phyloP scores from a whole-genome alignment of 768 basidiomycete species.

The Boletus vinaceobasis region DNA sequence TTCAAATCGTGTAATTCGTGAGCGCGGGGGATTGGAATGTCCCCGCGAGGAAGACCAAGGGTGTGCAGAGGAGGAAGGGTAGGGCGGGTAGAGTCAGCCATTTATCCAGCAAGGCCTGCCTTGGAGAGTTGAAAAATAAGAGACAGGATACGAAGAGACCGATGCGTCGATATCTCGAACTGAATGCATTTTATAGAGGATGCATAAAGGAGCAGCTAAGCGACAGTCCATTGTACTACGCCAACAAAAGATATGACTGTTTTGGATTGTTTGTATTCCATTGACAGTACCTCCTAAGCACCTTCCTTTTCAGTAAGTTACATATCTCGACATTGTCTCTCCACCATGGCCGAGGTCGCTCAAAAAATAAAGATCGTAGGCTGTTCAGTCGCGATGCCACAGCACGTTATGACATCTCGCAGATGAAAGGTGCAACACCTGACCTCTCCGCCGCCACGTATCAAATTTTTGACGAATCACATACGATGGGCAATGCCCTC shows the following conservation, averaged over 20 bases:
- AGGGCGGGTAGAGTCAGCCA: conserved; percentile 37
- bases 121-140: not conserved
- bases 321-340: not conserved
- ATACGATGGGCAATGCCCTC: conserved; percentile 92
- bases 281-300: too few species aligned
- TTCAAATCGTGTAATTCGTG: conserved; percentile 11
- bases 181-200: conserved; percentile 9
- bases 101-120: conserved; percentile 20
- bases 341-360: conserved; percentile 25
- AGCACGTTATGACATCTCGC: conserved; percentile 11
- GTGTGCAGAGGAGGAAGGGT: conserved; percentile 53
- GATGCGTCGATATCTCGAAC: not conserved
- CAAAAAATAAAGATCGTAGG: conserved; percentile 35
- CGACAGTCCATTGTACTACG: not conserved
- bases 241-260: not conserved
- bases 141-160: not conserved
- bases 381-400: not conserved
- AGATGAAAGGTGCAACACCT: conserved; percentile 82
- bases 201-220: not conserved
- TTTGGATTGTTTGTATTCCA: not conserved
- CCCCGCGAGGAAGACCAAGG: conserved; percentile 36
- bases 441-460: conserved; percentile 89
- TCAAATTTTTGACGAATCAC: conserved; percentile 89
- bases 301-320: conserved; percentile 3
- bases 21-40: conserved; percentile 8